Evolutionary conservation across 2,329 filamentous ascomycete species (phyloP), one percentile per base, ranked within the genome.

Genomic region (Trichoderma polysporum): DNA sequence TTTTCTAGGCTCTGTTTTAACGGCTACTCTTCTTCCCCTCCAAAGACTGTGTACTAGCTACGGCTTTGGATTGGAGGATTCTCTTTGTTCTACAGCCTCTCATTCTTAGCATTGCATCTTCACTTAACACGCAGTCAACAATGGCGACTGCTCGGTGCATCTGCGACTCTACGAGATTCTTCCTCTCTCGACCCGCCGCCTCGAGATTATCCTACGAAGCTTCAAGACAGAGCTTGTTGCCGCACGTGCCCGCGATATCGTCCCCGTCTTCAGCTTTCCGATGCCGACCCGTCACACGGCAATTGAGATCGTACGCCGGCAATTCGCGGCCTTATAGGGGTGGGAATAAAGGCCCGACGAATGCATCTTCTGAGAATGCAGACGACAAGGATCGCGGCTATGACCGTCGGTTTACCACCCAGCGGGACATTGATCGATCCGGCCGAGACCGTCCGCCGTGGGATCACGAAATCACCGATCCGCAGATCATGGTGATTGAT

Each of bases 381-480:
- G 71, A 76, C 3, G 68, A 71, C 13, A 71, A 68, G 37, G 71
- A 76, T 2, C 71, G 69, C 27, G 70, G 70, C 63, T 72, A 73
- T 61, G 77, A 78, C 71, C 71, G 62, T n/a, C 77, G 77, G 54
- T 80, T 72, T 74, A 79, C 77, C 22, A 79, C 78, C 47, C 70
- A 74, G 37, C 57, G 70, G 31, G 75, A 76, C 68, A 74, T 78
- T 63, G 70, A 72, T 35, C 75, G 76, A 35, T 77, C 75, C 5
- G 75, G 77, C 7, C 76, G 77, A 58, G 76, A 77, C 57, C 79
- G 79, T 0, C 72, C 78, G 13, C 81, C 82, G 5, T 77, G 77
- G 66, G 80, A 86, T 75, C 69, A 78, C 53, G 78, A 82, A 66
- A 85, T 86, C 69, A 76, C 68, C 2, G 79, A 81, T 66, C 77